A percentile compares a stretch with the other conserved stretches of the same genome.
Conservation (phyloP, 129 eudicot genomes). For the Kitagawia praeruptora region DNA sequence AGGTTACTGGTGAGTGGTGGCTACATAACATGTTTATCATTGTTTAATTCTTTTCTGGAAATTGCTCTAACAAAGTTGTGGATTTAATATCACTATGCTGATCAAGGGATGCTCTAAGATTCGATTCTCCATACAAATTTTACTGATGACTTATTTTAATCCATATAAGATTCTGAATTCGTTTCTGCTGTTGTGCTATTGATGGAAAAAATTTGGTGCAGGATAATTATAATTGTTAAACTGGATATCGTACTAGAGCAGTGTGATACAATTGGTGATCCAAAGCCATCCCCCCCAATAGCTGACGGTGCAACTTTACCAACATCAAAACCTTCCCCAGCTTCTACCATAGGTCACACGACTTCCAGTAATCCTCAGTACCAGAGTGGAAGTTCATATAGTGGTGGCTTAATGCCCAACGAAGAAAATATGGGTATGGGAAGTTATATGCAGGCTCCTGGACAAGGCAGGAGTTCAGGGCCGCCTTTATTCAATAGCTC, state of each 20-base stretch:
- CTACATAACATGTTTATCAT: too few relatives aligned
- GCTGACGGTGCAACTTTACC: conserved; percentile 25
- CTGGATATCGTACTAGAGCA: conserved; percentile 38
- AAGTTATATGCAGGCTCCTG: conserved; percentile 25
- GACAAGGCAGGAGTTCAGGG: conserved; percentile 21
- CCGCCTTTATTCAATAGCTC: conserved; percentile 36
- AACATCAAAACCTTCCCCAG: conserved; percentile 28
- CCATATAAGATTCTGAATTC: not conserved
- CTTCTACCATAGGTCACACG: conserved; percentile 34
- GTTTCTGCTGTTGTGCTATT: not conserved
- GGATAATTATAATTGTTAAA: conserved; percentile 53
- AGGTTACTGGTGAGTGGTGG: not conserved
- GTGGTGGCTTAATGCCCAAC: conserved; percentile 20
- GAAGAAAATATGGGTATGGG: conserved; percentile 27
- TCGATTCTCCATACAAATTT: not conserved
- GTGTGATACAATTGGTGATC: conserved; percentile 66
- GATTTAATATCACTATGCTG: too few relatives aligned
- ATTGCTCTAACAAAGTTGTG: too few relatives aligned
- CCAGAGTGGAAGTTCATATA: conserved; percentile 16
- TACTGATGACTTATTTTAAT: not conserved
- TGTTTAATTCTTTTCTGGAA: too few relatives aligned
- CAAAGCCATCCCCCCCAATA: conserved; percentile 32
- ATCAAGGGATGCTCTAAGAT: not conserved
- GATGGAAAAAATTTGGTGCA: conserved; percentile 28
- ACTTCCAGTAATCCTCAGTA: conserved; percentile 25